Evolutionary conservation across 208 protist species (phyloP), one percentile per base, ranked within the genome.

Genomic region (Wallacemonas collosoma): DNA sequence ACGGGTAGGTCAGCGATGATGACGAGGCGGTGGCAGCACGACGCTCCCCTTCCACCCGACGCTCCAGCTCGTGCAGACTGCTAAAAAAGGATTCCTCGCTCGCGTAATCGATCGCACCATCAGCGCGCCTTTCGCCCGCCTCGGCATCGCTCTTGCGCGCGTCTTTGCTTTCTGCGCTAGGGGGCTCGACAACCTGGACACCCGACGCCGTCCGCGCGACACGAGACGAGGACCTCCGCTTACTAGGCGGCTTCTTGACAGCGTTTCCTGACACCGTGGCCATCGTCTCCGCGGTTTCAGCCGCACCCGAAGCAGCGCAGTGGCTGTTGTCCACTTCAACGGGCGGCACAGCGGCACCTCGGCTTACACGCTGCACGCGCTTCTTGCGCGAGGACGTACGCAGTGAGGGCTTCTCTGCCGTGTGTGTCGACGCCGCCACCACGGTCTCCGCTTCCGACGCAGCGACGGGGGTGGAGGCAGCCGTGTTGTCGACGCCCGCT

Each of bases 21-120:
- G 26, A 26, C 39, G 40, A 68, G 71, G 6, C 60, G 15, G 5
- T 38, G 3, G 45, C 35, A 14, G 60, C 43, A 9, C 6, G 58
- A 39, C 51, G 40, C 53, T 2, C 41, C 51, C 40, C 7, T 51
- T 17, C 64, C 3, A 55, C 51, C 8, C 47, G 35, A 5, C 47
- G 7, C 64, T 58, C 54, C 26, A 44, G 9, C 54, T 69, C 66
- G 15, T 65, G 54, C 41, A 61, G 50, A 45, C 54, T 73, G 57
- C 35, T 8, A 40, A 73, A 73, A 56, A 73, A 73, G 54, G 68
- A 50, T 17, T 69, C 64, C 47, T 58, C 64, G 17, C 11, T 57
- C 48, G 48, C 45, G 51, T 58, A 69, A 36, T 57, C 48, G 12
- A 69, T 9, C 26, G 26, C 26, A 26, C 26, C 26, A 26, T 26